These are phyloP conservation scores for Pseudogymnoascus sp. DNA, from an alignment of 2,329 filamentous ascomycete genomes.

Conservation along the genomic window DNA sequence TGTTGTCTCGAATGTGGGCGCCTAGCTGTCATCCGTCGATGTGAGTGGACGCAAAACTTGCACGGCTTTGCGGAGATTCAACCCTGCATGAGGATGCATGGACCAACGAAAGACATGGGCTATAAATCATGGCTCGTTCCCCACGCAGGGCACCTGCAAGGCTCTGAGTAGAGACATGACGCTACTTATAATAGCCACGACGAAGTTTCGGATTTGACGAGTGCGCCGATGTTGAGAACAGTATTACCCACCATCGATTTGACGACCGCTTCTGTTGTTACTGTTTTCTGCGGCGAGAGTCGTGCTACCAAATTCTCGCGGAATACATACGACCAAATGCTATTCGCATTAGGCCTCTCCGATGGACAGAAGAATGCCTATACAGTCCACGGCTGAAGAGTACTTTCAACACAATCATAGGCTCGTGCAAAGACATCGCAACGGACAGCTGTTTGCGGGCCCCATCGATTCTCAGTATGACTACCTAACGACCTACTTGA, in stretches of 20 bases:
- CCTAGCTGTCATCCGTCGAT: too few relatives aligned
- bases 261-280: not conserved
- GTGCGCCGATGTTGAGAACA: not conserved
- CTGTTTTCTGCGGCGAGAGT: not conserved
- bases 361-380: not conserved
- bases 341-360: not conserved
- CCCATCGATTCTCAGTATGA: not conserved
- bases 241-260: not conserved
- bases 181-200: too few relatives aligned
- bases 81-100: too few relatives aligned
- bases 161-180: not conserved
- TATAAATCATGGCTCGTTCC: too few relatives aligned
- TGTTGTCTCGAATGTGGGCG: too few relatives aligned
- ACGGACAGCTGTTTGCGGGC: too few relatives aligned
- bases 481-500: not conserved
- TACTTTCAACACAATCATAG: not conserved
- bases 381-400: not conserved
- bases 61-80: too few relatives aligned
- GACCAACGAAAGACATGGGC: too few relatives aligned
- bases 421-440: not conserved
- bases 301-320: not conserved
- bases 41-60: too few relatives aligned
- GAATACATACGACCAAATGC: not conserved
- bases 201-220: not conserved
- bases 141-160: not conserved